Evolutionary conservation across 257 asterid species (phyloP).

Genomic region (Rehmannia glutinosa): DNA sequence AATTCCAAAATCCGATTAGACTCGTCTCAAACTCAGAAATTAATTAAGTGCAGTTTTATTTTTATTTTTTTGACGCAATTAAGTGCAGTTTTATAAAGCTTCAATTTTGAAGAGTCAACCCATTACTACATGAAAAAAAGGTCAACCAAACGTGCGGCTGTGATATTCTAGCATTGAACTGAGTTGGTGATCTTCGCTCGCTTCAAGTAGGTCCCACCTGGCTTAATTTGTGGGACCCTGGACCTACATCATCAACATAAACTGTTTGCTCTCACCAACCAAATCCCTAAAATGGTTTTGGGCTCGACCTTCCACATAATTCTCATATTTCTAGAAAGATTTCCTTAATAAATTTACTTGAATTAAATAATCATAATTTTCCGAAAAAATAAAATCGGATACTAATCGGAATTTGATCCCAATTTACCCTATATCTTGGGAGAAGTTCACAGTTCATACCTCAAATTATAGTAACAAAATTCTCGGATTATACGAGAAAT

Average conservation of each 20-base stretch:
- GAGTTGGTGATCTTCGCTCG: slow-evolving; percentile 22
- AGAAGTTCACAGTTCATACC: not conserved
- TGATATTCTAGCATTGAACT: not conserved
- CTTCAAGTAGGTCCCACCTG: slow-evolving; percentile 10
- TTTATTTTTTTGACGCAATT: too few relatives aligned
- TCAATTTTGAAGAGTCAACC: not conserved
- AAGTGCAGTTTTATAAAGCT: not conserved
- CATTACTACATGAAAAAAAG: not conserved
- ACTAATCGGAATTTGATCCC: slow-evolving; percentile 23
- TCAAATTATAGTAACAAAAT: too few relatives aligned
- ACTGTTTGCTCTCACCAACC: slow-evolving; percentile 41
- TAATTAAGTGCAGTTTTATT: too few relatives aligned
- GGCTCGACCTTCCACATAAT: slow-evolving; percentile 33
- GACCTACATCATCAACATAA: not conserved
- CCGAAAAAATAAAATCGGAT: slow-evolving; percentile 2
- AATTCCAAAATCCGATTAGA: not conserved
- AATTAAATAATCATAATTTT: not conserved
- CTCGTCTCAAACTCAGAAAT: not conserved
- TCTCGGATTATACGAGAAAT: too few relatives aligned
- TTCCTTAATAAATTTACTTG: slow-evolving; percentile 4
- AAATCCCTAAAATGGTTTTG: slow-evolving; percentile 20
- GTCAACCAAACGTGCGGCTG: slow-evolving; percentile 1
- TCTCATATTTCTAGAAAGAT: slow-evolving; percentile 24
- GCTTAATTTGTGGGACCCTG: slow-evolving; percentile 12
- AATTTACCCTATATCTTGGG: slow-evolving; percentile 4